These are phyloP conservation scores for Colletotrichum filicis DNA, from an alignment of 2,329 filamentous ascomycete genomes.

Conservation along the genomic window DNA sequence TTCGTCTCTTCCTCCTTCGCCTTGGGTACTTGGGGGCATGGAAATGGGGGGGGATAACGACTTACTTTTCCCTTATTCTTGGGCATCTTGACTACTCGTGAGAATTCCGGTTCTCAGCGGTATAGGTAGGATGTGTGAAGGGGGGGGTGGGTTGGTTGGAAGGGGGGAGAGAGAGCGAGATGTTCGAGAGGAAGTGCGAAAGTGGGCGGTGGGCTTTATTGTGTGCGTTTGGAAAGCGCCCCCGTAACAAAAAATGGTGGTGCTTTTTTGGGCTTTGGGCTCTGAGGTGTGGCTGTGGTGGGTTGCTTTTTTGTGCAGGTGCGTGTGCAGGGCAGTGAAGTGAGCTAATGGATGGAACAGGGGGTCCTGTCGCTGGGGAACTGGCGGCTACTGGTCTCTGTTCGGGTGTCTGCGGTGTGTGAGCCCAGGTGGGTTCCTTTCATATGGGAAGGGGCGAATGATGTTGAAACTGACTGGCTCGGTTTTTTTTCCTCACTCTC, in stretches of 20 bases:
- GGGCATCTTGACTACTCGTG: constrained; percentile 73
- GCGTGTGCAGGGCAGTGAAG: neutral
- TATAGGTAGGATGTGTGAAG: constrained; percentile 23
- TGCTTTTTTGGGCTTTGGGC: neutral
- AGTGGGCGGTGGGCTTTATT: constrained; percentile 32
- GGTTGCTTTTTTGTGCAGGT: neutral
- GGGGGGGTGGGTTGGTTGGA: constrained; percentile 11
- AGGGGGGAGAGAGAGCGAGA: constrained; percentile 9
- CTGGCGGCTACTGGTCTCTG: neutral
- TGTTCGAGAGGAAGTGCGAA: constrained; percentile 14
- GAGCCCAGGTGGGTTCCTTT: neutral
- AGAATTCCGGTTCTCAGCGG: constrained; percentile 39
- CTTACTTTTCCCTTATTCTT: constrained; percentile 99
- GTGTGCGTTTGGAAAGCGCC: constrained; percentile 19
- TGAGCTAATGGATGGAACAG: constrained; percentile 16
- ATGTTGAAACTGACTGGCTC: constrained; percentile 1
- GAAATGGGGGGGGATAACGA: constrained; percentile 30
- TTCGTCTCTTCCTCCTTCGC: neutral
- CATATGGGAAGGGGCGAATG: constrained; percentile 25
- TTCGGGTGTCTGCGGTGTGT: too few species aligned
- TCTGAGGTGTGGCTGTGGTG: neutral
- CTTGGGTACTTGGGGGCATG: neutral
- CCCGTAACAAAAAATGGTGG: neutral
- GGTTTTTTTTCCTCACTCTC: neutral
- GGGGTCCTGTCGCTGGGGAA: neutral